Conservation (phyloP, 495 filamentous ascomycete species). For the Apodospora peruviana region DNA sequence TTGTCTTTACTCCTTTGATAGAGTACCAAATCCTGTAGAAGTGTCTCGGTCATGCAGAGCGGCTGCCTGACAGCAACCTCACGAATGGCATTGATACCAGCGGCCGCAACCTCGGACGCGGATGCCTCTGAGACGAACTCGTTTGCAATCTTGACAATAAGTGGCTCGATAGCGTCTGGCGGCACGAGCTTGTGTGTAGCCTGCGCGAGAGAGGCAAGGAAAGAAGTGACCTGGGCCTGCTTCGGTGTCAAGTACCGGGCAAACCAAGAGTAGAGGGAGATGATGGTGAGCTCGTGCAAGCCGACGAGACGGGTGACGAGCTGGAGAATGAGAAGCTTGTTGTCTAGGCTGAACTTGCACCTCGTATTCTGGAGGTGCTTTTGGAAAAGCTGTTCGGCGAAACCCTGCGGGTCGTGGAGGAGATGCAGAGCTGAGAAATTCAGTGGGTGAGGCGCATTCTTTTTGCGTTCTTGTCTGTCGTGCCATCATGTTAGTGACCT, state of each 20-base stretch:
- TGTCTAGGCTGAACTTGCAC: conserved; percentile 82
- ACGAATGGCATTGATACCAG: conserved; percentile 89
- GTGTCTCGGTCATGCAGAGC: conserved; percentile 87
- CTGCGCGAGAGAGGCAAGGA: conserved; percentile 89
- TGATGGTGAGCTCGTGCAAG: conserved; percentile 71
- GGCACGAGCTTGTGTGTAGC: conserved; percentile 86
- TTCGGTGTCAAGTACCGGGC: conserved; percentile 86
- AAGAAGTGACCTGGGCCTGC: conserved; percentile 89
- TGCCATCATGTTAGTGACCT: not conserved
- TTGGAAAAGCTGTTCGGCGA: conserved; percentile 82
- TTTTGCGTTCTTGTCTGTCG: conserved; percentile 75
- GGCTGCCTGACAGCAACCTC: conserved; percentile 92
- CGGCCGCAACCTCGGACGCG: conserved; percentile 82
- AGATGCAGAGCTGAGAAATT: conserved; percentile 97
- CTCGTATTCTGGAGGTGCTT: conserved; percentile 86
- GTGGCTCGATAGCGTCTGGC: conserved; percentile 85
- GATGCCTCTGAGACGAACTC: conserved; percentile 97
- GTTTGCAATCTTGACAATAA: conserved; percentile 93
- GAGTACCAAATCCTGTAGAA: conserved; percentile 93
- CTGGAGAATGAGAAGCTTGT: conserved; percentile 81
- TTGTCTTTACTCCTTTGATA: conserved; percentile 98
- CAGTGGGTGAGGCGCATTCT: conserved; percentile 74
- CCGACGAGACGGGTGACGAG: conserved; percentile 87
- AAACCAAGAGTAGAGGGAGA: conserved; percentile 67
- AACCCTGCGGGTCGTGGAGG: conserved; percentile 91